Evolutionary conservation across 768 basidiomycete genomes (phyloP), one percentile per base, ranked within the genome.

Genomic region (Dendrothele bispora): DNA sequence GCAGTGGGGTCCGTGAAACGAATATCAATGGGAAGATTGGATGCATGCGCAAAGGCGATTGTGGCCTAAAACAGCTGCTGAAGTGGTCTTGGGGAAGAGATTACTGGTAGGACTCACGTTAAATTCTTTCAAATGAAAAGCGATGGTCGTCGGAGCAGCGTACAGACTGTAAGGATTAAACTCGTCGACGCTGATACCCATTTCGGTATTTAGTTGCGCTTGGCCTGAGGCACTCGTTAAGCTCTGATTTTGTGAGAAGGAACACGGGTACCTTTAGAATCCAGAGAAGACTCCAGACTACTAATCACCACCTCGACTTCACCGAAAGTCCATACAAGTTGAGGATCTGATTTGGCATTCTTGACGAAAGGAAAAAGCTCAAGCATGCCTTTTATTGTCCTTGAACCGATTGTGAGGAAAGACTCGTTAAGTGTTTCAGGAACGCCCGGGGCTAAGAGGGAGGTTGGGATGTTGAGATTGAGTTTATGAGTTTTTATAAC

Each of bases 91-190:
- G 24, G n/a, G 25, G 17, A 40, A 28, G 28, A 39, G 30, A 50
- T 11, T 27, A 35, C 51, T 50, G 36, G 27, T 21, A 4, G 20
- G 20, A 25, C 74, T 49, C 53, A 90, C 91, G 50, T 83, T 89
- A 66, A 93, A 91, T 67, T 93, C 91, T 29, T 86, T 81, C 24
- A 93, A 66, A 65, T 91, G 90, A 55, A 92, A 91, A 1, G 82
- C 83, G 43, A 93, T 78, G 3, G 79, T 83, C 26, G 78, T 78
- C 1, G 91, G 86, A 15, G 78, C 67, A 8, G 74, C 67, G 55
- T 72, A 74, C 10, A 91, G 69, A 38, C 88, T 79, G 58, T 91
- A 93, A 6, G 75, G 67, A 43, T 92, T 89, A 53, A 93, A 93
- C 57, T 92, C 91, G 32, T 88, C 86, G 1, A 78, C 78, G 48